These are phyloP conservation scores for Scleroderma bovista DNA, from an alignment of 768 basidiomycete species.

Conservation along the genomic window DNA sequence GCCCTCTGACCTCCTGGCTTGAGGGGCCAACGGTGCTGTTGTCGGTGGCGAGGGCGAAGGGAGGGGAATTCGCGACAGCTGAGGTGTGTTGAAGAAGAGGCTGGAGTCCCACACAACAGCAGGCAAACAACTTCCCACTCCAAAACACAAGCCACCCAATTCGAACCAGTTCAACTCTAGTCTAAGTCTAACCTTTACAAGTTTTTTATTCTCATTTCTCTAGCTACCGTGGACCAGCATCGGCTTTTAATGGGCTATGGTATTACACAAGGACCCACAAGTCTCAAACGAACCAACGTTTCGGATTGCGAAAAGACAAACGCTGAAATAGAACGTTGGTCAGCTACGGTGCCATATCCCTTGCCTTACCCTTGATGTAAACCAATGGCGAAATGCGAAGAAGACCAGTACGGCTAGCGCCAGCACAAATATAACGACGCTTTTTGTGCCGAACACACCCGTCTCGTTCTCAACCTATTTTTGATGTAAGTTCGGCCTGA, in stretches of 20 bases:
- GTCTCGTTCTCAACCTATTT: constrained; percentile 70
- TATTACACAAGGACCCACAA: too few relatives aligned
- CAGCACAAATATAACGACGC: not conserved
- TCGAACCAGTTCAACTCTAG: not conserved
- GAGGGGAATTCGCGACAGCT: not conserved
- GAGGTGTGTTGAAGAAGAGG: constrained; percentile 2
- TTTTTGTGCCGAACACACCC: constrained; percentile 50
- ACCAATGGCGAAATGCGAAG: not conserved
- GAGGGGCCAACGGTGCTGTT: constrained; percentile 13
- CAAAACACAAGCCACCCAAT: not conserved
- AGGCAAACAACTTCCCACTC: constrained; percentile 2
- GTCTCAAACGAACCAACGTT: too few relatives aligned
- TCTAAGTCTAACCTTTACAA: not conserved
- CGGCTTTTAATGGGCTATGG: too few relatives aligned
- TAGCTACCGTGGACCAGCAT: too few relatives aligned
- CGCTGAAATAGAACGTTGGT: too few relatives aligned
- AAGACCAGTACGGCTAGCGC: not conserved
- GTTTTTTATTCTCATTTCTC: too few relatives aligned
- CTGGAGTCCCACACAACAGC: not conserved
- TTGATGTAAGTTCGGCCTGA: not conserved
- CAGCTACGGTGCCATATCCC: not conserved
- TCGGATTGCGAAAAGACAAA: too few relatives aligned
- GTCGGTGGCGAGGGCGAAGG: constrained; percentile 9
- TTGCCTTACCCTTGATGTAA: not conserved
- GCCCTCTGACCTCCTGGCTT: constrained; percentile 10